phyloP scores from a whole-genome alignment of 2,329 filamentous ascomycete genomes.

The Diaporthe ampelina region DNA sequence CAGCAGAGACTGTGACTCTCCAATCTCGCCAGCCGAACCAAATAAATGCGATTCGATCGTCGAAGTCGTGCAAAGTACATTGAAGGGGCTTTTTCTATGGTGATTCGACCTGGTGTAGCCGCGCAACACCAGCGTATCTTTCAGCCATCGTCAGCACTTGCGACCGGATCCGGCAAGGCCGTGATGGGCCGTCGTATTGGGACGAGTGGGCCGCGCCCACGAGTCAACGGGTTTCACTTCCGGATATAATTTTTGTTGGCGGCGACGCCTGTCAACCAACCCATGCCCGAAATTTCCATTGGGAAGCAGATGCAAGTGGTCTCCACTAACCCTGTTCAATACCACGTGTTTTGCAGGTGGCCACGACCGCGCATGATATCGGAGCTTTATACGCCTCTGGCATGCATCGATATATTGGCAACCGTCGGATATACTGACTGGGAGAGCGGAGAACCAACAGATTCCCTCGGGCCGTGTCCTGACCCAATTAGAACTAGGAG shows the following conservation, averaged over 20 bases:
- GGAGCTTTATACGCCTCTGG: neutral
- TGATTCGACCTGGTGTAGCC: neutral
- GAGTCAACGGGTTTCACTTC: conserved; percentile 28
- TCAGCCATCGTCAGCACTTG: neutral
- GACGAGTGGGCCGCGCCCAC: conserved; percentile 4
- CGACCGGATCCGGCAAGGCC: conserved; percentile 10
- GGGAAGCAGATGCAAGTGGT: neutral
- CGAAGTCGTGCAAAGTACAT: neutral
- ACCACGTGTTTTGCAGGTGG: conserved; percentile 4
- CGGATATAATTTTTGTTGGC: conserved; percentile 18
- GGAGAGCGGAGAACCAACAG: conserved; percentile 25
- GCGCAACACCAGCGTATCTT: neutral
- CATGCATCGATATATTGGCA: neutral
- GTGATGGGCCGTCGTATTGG: conserved; percentile 17
- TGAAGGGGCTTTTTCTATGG: neutral
- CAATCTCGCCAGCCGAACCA: neutral
- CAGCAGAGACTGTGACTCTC: neutral
- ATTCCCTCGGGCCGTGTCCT: conserved; percentile 7
- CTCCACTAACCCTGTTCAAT: neutral
- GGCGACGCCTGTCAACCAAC: neutral
- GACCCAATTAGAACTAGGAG: conserved; percentile 23
- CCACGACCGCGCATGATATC: neutral
- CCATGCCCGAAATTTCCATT: neutral
- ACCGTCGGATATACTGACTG: conserved; percentile 16
- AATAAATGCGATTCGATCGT: neutral